phyloP scores from a whole-genome alignment of 108 stramenopile species.

The Pelagomonas calceolata region DNA sequence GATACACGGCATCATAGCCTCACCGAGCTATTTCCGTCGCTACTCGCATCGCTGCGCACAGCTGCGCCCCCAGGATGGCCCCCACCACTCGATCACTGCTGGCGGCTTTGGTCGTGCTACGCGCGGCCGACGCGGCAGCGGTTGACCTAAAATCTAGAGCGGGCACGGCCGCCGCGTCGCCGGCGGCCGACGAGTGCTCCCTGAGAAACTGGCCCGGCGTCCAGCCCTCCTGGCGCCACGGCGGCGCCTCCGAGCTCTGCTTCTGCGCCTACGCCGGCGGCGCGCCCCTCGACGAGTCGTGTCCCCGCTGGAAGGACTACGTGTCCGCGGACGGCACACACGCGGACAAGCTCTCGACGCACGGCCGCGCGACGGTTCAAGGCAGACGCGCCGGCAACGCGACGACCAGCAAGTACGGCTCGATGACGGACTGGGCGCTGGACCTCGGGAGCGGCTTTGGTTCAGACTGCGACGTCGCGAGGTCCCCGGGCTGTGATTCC shows the following conservation, averaged over 20 bases:
- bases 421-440: neutral
- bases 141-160: too few species aligned
- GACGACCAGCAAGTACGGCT: neutral
- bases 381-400: too few species aligned
- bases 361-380: neutral
- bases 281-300: neutral
- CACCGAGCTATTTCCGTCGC: too few species aligned
- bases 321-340: neutral
- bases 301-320: neutral
- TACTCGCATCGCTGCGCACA: too few species aligned
- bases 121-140: too few species aligned
- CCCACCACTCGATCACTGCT: too few species aligned
- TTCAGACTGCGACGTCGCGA: neutral
- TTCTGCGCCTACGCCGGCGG: neutral
- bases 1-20: too few species aligned
- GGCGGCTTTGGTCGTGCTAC: too few species aligned
- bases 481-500: neutral
- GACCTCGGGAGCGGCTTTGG: neutral
- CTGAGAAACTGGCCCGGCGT: too few species aligned
- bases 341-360: neutral
- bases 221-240: neutral
- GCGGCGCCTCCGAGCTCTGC: neutral
- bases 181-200: too few species aligned
- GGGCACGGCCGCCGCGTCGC: too few species aligned
- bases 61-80: too few species aligned